Evolutionary conservation across 2,329 filamentous ascomycete species (phyloP), one percentile per base, ranked within the genome.

Genomic region (Colletotrichum tanaceti): DNA sequence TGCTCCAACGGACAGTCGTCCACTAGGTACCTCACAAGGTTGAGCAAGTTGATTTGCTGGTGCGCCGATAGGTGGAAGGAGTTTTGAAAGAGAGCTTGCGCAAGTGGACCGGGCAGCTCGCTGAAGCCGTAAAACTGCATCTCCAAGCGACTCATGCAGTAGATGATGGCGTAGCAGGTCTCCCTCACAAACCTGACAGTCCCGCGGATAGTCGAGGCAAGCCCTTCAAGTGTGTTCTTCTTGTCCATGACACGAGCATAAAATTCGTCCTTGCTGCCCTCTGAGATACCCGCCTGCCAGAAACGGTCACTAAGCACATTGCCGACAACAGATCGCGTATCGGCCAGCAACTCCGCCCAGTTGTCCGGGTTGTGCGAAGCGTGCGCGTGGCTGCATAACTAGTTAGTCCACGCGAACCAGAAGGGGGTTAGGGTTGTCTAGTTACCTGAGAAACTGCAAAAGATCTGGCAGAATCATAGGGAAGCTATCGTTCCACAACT

Each of bases 201-300:
- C 1, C 94, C 95, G 61, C 96, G 90, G 49, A 99, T 93, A 0
- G 94, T 94, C 1, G 95, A 98, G 6, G 94, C 95, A 71, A 99
- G 92, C 0, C 96, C 96, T 79, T 99, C 96, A 65, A 97, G 88
- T 0, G 94, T 97, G 47, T 87, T 88, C 79, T 94, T 97, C 64
- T 96, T 97, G 39, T 93, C 92, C 64, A 93, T 89, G 2, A 99
- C 95, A 47, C 93, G 89, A 39, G 93, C 92, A 78, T 98, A 98
- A 77, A 99, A 99, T 67, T 98, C 95, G 71, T 98, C 96, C 77
- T 96, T 94, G 74, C 93, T 98, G 32, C 97, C 96, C 70, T 91
- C 92, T 0, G 96, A 98, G 58, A 99, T 99, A 11, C 96, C 96
- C 7, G 94, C 93, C 83, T 99, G 96, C 96, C 96, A 99, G 78